phyloP scores from a whole-genome alignment of 306 rosid genomes.

The Oxytropis ochrocephala region DNA sequence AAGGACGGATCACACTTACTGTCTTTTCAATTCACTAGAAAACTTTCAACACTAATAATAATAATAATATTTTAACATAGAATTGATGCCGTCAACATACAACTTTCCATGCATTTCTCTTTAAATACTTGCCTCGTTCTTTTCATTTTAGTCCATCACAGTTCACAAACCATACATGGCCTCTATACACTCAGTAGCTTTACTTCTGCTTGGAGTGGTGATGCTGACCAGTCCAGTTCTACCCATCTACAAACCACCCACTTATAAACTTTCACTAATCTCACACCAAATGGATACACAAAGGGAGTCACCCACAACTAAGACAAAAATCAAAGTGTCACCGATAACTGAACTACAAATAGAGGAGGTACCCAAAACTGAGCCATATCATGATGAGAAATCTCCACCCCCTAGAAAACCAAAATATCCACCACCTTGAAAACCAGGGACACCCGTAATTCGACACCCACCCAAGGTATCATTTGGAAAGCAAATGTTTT shows the following conservation, averaged over 20 bases:
- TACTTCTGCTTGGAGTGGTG: constrained; percentile 21
- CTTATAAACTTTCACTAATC: not conserved
- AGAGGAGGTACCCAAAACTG: too few relatives aligned
- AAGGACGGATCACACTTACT: too few relatives aligned
- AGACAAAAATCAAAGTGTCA: too few relatives aligned
- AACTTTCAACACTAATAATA: not conserved
- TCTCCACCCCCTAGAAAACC: too few relatives aligned
- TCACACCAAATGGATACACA: too few relatives aligned
- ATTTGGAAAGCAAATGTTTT: too few relatives aligned
- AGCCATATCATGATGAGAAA: too few relatives aligned
- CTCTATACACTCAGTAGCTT: not conserved
- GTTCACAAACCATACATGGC: not conserved
- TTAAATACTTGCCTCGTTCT: constrained; percentile 3
- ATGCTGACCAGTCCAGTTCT: constrained; percentile 3
- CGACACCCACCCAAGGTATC: too few relatives aligned
- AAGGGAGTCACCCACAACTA: too few relatives aligned
- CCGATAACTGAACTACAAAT: too few relatives aligned
- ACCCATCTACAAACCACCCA: not conserved
- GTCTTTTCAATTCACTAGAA: not conserved
- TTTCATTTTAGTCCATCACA: not conserved
- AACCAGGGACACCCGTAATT: too few relatives aligned
- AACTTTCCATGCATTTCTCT: not conserved
- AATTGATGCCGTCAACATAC: not conserved
- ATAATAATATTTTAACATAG: not conserved
- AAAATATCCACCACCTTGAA: too few relatives aligned